phyloP scores from a whole-genome alignment of 306 rosid genomes.

The Ammopiptanthus mongolicus region DNA sequence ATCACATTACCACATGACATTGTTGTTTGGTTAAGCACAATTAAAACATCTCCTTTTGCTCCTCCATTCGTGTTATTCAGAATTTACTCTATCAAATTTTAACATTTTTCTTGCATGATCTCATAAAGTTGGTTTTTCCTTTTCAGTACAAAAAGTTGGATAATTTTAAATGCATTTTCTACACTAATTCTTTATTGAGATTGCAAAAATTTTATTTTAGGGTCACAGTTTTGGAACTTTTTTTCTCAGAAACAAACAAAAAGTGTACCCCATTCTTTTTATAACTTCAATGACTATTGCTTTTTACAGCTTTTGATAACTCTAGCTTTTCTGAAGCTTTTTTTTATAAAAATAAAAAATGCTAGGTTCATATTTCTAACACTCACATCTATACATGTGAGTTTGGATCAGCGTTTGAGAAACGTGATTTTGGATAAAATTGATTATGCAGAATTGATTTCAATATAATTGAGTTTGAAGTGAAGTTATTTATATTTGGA shows the following conservation, averaged over 20 bases:
- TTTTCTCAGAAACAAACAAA: not conserved
- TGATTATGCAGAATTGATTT: no score
- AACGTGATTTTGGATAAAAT: no score
- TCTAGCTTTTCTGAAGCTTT: not conserved
- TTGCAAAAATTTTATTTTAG: not conserved
- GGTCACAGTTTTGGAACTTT: not conserved
- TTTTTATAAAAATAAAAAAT: not conserved
- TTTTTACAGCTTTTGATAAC: constrained; percentile 19
- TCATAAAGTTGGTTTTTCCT: not conserved
- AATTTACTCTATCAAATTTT: not conserved
- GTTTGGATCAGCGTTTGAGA: no score
- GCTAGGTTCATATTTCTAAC: no score
- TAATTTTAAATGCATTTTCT: constrained; percentile 6
- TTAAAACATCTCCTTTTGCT: not conserved
- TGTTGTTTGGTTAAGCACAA: not conserved
- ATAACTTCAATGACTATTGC: constrained; percentile 3
- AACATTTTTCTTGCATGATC: not conserved
- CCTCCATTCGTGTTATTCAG: not conserved
- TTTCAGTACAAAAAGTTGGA: not conserved
- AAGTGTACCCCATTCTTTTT: constrained; percentile 7
- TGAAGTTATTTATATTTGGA: no score
- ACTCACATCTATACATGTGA: no score
- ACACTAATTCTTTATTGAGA: not conserved
- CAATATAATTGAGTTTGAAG: no score
- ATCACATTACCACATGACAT: not conserved